These are phyloP conservation scores for Plantago coronopus DNA, from an alignment of 305 asterid genomes.

Conservation along the genomic window DNA sequence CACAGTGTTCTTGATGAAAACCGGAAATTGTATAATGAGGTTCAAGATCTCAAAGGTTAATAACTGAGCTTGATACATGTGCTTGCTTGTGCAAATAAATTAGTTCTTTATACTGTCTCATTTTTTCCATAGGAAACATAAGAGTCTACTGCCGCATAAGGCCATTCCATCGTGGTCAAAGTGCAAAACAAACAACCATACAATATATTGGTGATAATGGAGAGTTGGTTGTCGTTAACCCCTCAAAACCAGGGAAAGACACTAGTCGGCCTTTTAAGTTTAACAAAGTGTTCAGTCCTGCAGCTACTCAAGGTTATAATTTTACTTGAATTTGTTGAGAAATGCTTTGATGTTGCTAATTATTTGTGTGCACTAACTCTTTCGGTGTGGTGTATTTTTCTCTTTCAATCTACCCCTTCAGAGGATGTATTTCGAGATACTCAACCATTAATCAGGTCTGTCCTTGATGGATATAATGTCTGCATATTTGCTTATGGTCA, in stretches of 20 bases:
- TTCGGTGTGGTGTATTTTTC: neutral
- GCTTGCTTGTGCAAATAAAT: conserved; percentile 23
- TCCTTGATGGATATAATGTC: conserved; percentile 90
- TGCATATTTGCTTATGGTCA: conserved; percentile 99
- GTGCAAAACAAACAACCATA: conserved; percentile 60
- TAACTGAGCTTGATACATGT: conserved; percentile 19
- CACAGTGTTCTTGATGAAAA: conserved; percentile 81
- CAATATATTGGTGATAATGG: conserved; percentile 88
- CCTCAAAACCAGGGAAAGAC: conserved; percentile 84
- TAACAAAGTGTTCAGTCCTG: conserved; percentile 83
- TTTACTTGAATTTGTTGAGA: conserved; percentile 13
- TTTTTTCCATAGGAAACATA: conserved; percentile 59
- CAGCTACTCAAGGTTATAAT: conserved; percentile 75
- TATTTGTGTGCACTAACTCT: neutral
- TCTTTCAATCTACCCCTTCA: conserved; percentile 25
- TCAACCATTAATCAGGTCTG: conserved; percentile 88
- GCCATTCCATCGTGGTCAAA: conserved; percentile 85
- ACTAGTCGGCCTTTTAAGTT: conserved; percentile 81
- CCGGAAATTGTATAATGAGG: conserved; percentile 86
- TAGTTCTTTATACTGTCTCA: conserved; percentile 23
- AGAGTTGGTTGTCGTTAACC: conserved; percentile 74
- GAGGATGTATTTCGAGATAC: conserved; percentile 93
- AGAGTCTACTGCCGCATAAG: conserved; percentile 89
- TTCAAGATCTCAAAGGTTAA: conserved; percentile 96
- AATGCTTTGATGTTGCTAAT: neutral